Evolutionary conservation across 2,329 filamentous ascomycete genomes (phyloP), one percentile per base, ranked within the genome.

Genomic region (Eutypa lata): DNA sequence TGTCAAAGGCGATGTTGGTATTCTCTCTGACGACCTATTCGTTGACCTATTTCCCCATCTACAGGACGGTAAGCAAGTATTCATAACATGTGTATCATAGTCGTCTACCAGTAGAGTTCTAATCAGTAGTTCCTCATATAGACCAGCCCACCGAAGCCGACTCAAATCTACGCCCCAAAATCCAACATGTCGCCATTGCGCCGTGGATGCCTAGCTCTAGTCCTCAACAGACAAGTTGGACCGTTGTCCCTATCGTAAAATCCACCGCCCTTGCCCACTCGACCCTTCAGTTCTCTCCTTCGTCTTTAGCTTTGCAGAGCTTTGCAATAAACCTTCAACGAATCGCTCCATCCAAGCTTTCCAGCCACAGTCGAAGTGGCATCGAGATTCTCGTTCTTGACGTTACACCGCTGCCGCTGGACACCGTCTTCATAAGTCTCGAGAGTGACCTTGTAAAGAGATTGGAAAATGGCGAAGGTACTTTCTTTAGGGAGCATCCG

Each of bases 361-460:
- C 85, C 24, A 84, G 84, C 58, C 84, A 88, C 62, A 84, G 86
- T 61, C 86, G 90, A 61, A 83, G 85, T 57, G 85, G 89, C 8
- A 88, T 97, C 58, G 92, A 97, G 70, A 88, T 97, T 57, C 79
- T 90, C 53, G 81, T 95, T 24, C 76, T 95, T 53, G 89, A 96
- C 66, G 89, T 94, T 7, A 80, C 87, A 8, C 89, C 93, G 2
- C 72, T 97, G 24, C 81, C 86, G 2, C 75, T 97, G 24, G 90
- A 97, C 55, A 90, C 89, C 0, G 82, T 97, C 16, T 96, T 91
- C 67, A 90, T 97, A 53, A 91, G 83, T 48, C 78, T 97, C 7
- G 91, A 97, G 66, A 88, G 85, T 47, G 87, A 94, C 52, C 80
- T 93, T 7, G 82, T 94, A 40, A 85, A 86, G 59, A 86, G 89